A percentile compares a stretch with the other conserved stretches of the same genome.
Conservation (phyloP, 1,139 yeast genomes). For the Entelexis paramagnoliae region DNA sequence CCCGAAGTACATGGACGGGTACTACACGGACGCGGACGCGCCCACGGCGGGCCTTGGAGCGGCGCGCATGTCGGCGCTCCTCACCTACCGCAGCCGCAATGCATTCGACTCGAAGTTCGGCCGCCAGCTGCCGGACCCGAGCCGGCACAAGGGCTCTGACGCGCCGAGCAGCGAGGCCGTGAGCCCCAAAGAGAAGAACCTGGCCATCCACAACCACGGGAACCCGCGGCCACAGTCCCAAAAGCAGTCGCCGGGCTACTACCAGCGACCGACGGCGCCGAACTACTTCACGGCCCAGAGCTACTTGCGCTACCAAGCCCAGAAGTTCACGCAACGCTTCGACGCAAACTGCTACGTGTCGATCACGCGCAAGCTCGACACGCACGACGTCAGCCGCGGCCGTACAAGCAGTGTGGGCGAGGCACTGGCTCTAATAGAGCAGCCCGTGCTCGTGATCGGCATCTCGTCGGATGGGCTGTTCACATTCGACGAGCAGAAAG, state of each 20-base stretch:
- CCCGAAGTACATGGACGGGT: constrained; percentile 84
- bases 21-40: constrained; percentile 62
- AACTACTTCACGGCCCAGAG: constrained; percentile 93
- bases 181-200: constrained; percentile 41
- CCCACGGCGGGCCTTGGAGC: constrained; percentile 86
- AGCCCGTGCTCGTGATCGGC: constrained; percentile 79
- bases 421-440: constrained; percentile 48
- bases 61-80: constrained; percentile 91
- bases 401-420: constrained; percentile 45
- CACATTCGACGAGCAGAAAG: constrained; percentile 83
- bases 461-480: constrained; percentile 86
- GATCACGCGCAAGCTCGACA: constrained; percentile 83
- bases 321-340: constrained; percentile 75
- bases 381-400: constrained; percentile 86
- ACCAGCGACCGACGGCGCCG: constrained; percentile 42
- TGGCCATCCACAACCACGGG: constrained; percentile 63
- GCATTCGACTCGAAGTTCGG: constrained; percentile 88
- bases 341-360: constrained; percentile 96
- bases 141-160: constrained; percentile 32
- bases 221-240: constrained; percentile 29
- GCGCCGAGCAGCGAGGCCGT: constrained; percentile 10
- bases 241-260: constrained; percentile 7
- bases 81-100: constrained; percentile 85
- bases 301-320: constrained; percentile 85
- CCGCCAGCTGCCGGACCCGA: constrained; percentile 52